Evolutionary conservation across 2,329 filamentous ascomycete genomes (phyloP), one percentile per base, ranked within the genome.

Genomic region (Alternaria alternata): DNA sequence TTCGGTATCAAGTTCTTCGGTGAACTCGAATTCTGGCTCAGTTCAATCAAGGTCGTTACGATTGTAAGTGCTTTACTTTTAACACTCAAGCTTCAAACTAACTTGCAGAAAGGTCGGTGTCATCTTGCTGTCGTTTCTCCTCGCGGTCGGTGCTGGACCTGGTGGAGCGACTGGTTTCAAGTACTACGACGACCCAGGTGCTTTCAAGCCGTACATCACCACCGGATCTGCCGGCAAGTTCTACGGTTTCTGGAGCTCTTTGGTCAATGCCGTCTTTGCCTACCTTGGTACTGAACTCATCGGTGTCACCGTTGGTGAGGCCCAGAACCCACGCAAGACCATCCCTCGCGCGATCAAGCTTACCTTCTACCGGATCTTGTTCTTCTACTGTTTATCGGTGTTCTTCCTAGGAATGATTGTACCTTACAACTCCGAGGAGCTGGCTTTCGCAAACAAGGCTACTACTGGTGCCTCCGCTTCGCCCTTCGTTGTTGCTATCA

Each of bases 331-430:
- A 1, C 88, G 91, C 74, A 87, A 87, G 76, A 91, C 88, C 16
- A 89, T 94, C 62, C 91, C 91, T 7, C 87, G 88, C 61, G 91
- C 91, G 54, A 93, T 93, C 82, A 90, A 88, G 75, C 84, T 93
- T 51, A 93, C 91, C 67, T 94, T 94, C 79, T 94, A 87, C 82
- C 91, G 91, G 59, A 94, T 94, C 75, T 79, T 92, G 66, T 82
- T 94, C 81, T 94, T 94, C 83, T 94, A 94, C 82, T 84, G 88
- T 70, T 78, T 92, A 59, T 89, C 86, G 22, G 89, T 93, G 36
- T 84, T 94, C 53, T 84, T 94, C 52, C 82, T 94, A 55, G 91
- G 91, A 72, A 91, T 92, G 85, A 84, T 90, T 52, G 89, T 94
- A 4, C 90, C 90, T 1, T 94, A 91, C 82, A 80, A 94, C 82